Base-by-base conservation (phyloP, 345 rosid genomes). In the Eucalyptus dawsonii region DNA sequence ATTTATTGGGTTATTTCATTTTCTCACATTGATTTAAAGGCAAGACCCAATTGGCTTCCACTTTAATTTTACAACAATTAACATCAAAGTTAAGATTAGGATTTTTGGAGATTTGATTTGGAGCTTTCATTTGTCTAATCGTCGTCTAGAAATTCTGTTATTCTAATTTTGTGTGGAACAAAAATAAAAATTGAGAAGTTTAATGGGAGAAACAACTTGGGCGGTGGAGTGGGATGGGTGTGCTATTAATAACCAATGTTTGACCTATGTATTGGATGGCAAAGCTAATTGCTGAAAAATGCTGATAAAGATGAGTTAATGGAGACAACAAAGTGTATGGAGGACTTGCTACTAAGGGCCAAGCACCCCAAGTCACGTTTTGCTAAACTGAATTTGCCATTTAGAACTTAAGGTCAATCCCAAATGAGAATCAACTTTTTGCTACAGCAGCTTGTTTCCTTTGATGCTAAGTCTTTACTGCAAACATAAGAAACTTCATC, bases 301-400 rank as follows among this genome's bases (percentile, higher is more conserved):
- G 72, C 37, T 6, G 14, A 62, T 29, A 13, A 62, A 62, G 14
- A 62, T 29, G 31, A 62, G 37, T 0, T 5, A 11, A 58, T 58
- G 14, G 14, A 25, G n/a, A 11, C 0, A 11, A 0, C 14, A 24
- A 58, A 29, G 9, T 4, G 17, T 29, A 62, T 29, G 15, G 69
- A 60, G 58, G 58, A 53, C 58, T 16, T 1, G 58, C 24, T 53
- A 53, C 24, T 53, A 53, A 19, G 24, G 58, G 24, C 58, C 58
- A 53, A 19, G 58, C 58, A 19, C 24, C 58, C 58, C 58, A 19
- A 53, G 24, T 53, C 58, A 7, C 10, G 22, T 53, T 19, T 17
- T 53, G 9, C 0, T 53, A 53, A 19, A 53, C 22, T 53, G 56
- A 53, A 53, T 19, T 53, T 53, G 24, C 22, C 22, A 53, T 17